Evolutionary conservation across 345 rosid genomes (phyloP), one percentile per base, ranked within the genome.

Genomic region (Turritis glabra): DNA sequence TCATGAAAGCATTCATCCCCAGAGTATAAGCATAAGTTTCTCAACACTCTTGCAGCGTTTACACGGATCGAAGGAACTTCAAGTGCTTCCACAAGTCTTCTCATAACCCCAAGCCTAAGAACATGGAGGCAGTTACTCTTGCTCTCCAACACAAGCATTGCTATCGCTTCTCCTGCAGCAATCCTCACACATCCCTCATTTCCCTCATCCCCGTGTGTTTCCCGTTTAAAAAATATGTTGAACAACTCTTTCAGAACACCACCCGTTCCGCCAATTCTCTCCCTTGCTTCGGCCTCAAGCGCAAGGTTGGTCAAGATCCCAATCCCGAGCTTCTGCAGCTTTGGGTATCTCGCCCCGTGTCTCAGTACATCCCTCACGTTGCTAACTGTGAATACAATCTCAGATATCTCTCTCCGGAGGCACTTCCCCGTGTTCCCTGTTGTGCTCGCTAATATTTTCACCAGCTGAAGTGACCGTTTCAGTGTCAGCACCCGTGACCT

Each of bases 161-260:
- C 93, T 59, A 93, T 79, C 4, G 98, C 96, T 79, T 88, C 96
- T 40, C 98, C 98, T 26, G 97, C 91, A 2, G 91, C 97, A 26
- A 76, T 80, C 64, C 90, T 81, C 14, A 83, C 96, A 58, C 71
- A 78, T 46, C 78, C 80, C 52, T 71, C 88, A 63, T 26, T 52
- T 27, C 77, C 82, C 19, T 62, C 84, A 40, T 23, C 59, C 22
- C 69, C 84, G 0, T 80, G 70, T 14, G 64, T 67, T 33, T 69
- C 79, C n/a, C 70, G 78, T 19, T 81, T 77, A 67, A 88, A 85
- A 80, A 93, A 91, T 65, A 93, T 87, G 73, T 84, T 86, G 77
- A 89, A 73, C 71, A 93, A 55, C 82, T 91, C 98, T 82, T 83
- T 89, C 7, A 93, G 83, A 40, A 93, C 72, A 35, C 96, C 90